Evolutionary conservation across 306 rosid species (phyloP).

Genomic region (Rubus idaeus): DNA sequence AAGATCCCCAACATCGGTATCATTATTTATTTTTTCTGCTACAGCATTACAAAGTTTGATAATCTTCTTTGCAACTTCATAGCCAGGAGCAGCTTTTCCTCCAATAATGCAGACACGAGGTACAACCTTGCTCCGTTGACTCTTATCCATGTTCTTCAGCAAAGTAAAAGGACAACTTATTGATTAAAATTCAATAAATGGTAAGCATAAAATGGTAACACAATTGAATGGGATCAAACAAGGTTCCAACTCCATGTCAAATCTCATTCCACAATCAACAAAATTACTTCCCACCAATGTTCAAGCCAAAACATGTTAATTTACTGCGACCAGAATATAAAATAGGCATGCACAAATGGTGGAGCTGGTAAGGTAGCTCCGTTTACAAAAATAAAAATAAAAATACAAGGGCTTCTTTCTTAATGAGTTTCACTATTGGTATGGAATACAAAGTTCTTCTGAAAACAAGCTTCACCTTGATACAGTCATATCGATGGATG

Average conservation of each 20-base stretch:
- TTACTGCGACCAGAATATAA: slow-evolving; percentile 19
- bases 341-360: neutral
- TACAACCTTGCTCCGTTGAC: slow-evolving; percentile 57
- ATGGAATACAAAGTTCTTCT: slow-evolving; percentile 17
- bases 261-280: slow-evolving; percentile 8
- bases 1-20: slow-evolving; percentile 64
- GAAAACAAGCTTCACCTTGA: slow-evolving; percentile 51
- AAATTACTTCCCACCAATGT: slow-evolving; percentile 5
- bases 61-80: slow-evolving; percentile 66
- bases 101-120: slow-evolving; percentile 81
- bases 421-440: neutral
- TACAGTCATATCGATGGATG: slow-evolving; percentile 70
- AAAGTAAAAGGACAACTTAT: slow-evolving; percentile 14
- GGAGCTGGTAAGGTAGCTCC: neutral
- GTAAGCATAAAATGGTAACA: neutral
- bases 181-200: neutral
- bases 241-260: slow-evolving; percentile 2
- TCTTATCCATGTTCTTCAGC: slow-evolving; percentile 58
- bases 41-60: slow-evolving; percentile 71
- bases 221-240: neutral
- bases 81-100: slow-evolving; percentile 83
- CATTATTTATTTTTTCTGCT: slow-evolving; percentile 61
- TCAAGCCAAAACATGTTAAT: slow-evolving; percentile 14
- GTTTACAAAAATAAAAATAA: neutral
- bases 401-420: neutral